These are phyloP conservation scores for Drechslera avenae DNA, from an alignment of 2,329 filamentous ascomycete species.

Conservation along the genomic window DNA sequence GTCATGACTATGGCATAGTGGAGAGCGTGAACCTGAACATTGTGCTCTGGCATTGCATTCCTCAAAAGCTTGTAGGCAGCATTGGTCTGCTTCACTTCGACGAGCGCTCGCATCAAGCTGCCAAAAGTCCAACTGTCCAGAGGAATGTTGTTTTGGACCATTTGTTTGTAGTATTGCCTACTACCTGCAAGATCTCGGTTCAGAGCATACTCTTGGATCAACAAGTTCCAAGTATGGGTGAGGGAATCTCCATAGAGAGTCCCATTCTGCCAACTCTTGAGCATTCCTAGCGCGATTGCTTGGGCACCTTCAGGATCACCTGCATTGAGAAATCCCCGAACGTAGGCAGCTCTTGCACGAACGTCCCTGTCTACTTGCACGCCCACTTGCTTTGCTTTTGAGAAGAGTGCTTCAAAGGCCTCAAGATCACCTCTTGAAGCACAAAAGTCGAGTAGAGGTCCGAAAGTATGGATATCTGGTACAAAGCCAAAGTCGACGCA, in stretches of 20 bases:
- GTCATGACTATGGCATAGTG: constrained; percentile 61
- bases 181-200: constrained; percentile 63
- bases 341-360: constrained; percentile 52
- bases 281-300: constrained; percentile 63
- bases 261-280: constrained; percentile 50
- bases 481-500: constrained; percentile 57
- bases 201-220: constrained; percentile 72
- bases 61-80: constrained; percentile 61
- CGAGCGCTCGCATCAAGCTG: constrained; percentile 64
- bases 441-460: constrained; percentile 74
- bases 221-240: constrained; percentile 76
- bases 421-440: constrained; percentile 75
- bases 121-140: constrained; percentile 65
- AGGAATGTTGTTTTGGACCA: constrained; percentile 58
- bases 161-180: constrained; percentile 60
- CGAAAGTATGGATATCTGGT: constrained; percentile 70
- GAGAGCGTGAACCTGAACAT: constrained; percentile 52
- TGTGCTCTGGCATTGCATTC: constrained; percentile 57
- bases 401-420: constrained; percentile 68
- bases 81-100: constrained; percentile 58
- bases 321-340: constrained; percentile 65
- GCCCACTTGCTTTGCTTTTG: constrained; percentile 60
- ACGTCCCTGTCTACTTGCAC: constrained; percentile 29
- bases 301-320: constrained; percentile 51
- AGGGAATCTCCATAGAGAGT: constrained; percentile 55